phyloP scores from a whole-genome alignment of 148 eudicot species.

The Silene conica region DNA sequence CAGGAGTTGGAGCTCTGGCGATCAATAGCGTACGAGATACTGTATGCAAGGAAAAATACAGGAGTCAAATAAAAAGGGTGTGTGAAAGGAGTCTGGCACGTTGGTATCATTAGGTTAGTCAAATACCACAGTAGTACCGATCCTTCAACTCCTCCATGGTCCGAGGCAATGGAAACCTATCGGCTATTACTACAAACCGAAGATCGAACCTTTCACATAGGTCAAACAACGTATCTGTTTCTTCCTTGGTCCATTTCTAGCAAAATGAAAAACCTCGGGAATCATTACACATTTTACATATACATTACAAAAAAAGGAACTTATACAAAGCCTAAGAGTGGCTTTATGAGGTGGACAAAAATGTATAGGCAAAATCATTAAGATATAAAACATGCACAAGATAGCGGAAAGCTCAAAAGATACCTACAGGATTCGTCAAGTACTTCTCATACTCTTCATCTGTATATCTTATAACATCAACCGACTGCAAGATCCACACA shows the following conservation, averaged over 20 bases:
- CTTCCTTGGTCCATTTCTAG: slow-evolving; percentile 89
- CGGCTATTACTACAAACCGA: slow-evolving; percentile 75
- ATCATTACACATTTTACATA: not conserved
- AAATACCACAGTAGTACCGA: slow-evolving; percentile 83
- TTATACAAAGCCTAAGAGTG: not conserved
- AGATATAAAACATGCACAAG: not conserved
- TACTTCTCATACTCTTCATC: slow-evolving; percentile 89
- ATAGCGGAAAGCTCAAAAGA: not conserved
- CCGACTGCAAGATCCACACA: slow-evolving; percentile 49
- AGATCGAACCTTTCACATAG: slow-evolving; percentile 80
- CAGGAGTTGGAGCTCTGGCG: slow-evolving; percentile 82
- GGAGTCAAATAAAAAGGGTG: not conserved
- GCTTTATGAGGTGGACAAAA: not conserved
- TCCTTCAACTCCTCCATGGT: slow-evolving; percentile 83
- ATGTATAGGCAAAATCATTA: not conserved
- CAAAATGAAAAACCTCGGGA: slow-evolving; percentile 1
- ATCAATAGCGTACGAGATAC: slow-evolving; percentile 62
- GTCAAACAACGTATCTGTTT: slow-evolving; percentile 86
- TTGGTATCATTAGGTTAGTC: slow-evolving; percentile 5
- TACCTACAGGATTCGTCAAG: slow-evolving; percentile 80
- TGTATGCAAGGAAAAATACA: slow-evolving; percentile 23
- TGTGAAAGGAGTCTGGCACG: not conserved
- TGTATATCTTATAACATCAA: slow-evolving; percentile 74
- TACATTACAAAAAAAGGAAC: not conserved
- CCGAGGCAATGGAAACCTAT: slow-evolving; percentile 70